Base-by-base conservation (phyloP, 306 rosid species). In the Castanea sativa region DNA sequence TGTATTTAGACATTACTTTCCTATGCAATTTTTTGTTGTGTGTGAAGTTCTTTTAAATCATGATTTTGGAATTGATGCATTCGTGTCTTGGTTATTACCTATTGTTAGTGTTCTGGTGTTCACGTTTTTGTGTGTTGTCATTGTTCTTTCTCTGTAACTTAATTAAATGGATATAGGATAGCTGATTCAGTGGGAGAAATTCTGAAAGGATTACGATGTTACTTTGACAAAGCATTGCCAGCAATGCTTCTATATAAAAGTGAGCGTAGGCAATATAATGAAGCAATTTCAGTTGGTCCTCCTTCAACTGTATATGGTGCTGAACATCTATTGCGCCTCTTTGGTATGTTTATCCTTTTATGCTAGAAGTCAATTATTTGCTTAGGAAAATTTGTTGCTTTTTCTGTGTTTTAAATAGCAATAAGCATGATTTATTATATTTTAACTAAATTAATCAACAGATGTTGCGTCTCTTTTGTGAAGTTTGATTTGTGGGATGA, bases 261-360 rank as follows among this genome's bases (percentile, higher is more conserved):
- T n/a, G 99, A 92, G 86, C 93, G 92, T 57, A 82, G 72, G 69
- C 99, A 95, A 79, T 92, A 79, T 70, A 87, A 83, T 77, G 92
- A 90, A 85, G 89, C 87, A 69, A 84, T 90, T 43, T 61, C 83
- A 41, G 67, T 83, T 58, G 81, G 67, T 74, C 55, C 80, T 76
- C 97, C 96, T 63, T 90, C 98, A 74, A 56, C 91, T 73, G 81
- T 92, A 73, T 92, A 95, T 45, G 99, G 99, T 23, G 97, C 99
- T 45, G 98, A 95, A 81, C 99, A 94, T 89, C 87, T 94, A 73
- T 76, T 94, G 65, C 97, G 97, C 30, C 99, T 89, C 68, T 92
- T 90, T 23, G 94, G 99, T 94, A 92, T 58, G 88, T 80, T 61
- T 55, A 2, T 78, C 49, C 67, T 38, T 73, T 73, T 20, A 38